Evolutionary conservation across 768 basidiomycete species (phyloP).

Genomic region (Amanita rimosa): DNA sequence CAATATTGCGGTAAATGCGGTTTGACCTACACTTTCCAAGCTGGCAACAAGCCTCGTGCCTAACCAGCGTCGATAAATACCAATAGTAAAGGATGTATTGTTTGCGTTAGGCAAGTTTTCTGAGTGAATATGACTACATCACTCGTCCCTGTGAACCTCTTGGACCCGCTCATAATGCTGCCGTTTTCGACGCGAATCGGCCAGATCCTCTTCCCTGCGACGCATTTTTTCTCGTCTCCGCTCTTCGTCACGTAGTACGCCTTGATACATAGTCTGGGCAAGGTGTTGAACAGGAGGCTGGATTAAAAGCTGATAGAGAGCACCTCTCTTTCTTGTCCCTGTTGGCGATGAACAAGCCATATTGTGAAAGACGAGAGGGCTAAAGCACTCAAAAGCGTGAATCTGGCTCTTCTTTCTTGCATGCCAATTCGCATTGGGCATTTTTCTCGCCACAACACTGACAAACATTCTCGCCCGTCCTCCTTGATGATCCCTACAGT

Average conservation of each 20-base stretch:
- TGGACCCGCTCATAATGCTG: slow-evolving; percentile 52
- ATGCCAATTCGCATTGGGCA: slow-evolving; percentile 15
- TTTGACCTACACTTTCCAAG: slow-evolving; percentile 75
- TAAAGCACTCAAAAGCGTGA: slow-evolving; percentile 60
- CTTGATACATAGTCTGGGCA: slow-evolving; percentile 77
- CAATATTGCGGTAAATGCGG: slow-evolving; percentile 98
- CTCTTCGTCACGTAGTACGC: slow-evolving; percentile 83
- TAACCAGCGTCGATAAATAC: slow-evolving; percentile 21
- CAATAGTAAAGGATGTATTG: not conserved
- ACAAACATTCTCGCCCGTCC: slow-evolving; percentile 3
- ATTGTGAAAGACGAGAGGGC: slow-evolving; percentile 57
- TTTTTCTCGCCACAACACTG: slow-evolving; percentile 7
- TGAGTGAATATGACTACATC: not conserved
- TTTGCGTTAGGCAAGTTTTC: too few relatives aligned
- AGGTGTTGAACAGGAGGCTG: slow-evolving; percentile 5
- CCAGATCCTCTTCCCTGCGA: slow-evolving; percentile 50
- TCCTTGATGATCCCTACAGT: slow-evolving; percentile 3
- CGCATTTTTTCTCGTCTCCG: slow-evolving; percentile 62
- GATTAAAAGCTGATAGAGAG: not conserved
- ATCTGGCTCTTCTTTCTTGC: slow-evolving; percentile 60
- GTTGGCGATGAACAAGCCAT: slow-evolving; percentile 86
- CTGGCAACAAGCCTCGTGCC: slow-evolving; percentile 68
- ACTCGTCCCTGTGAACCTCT: slow-evolving; percentile 17
- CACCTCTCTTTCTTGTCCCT: slow-evolving; percentile 75
- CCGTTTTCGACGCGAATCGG: slow-evolving; percentile 51